Percentiles rank a stretch among this genome's conserved stretches.
These are phyloP conservation scores for Betula pendula DNA, from an alignment of 306 rosid species.

Conservation along the genomic window DNA sequence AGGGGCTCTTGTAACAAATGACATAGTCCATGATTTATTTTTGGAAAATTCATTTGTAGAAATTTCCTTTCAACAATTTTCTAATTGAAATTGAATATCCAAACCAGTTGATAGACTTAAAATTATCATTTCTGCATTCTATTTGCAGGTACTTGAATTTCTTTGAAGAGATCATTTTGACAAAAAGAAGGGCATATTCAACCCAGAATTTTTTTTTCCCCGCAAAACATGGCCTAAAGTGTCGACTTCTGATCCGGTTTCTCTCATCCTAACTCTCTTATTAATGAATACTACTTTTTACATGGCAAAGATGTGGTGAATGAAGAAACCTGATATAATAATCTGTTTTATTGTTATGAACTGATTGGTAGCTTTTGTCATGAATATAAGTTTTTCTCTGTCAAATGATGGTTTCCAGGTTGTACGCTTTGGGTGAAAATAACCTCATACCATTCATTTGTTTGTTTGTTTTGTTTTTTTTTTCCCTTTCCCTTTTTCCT, in stretches of 20 bases:
- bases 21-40: not conserved
- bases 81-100: not conserved
- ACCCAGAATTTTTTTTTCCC: not conserved
- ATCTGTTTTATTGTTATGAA: not conserved
- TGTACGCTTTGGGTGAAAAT: not conserved
- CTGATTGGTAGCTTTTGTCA: not conserved
- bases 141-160: not conserved
- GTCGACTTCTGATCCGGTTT: not conserved
- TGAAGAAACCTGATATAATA: too few species aligned
- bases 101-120: not conserved
- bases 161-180: not conserved
- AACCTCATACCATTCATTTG: not conserved
- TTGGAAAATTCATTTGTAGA: not conserved
- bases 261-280: not conserved
- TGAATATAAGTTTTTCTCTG: not conserved
- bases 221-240: not conserved
- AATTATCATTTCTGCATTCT: not conserved
- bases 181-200: not conserved
- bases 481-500: not conserved
- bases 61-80: not conserved
- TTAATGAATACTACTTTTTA: not conserved
- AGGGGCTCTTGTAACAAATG: not conserved
- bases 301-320: too few species aligned
- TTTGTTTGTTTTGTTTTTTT: too few species aligned
- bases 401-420: not conserved